A percentile compares a stretch with the other conserved stretches of the same genome.
These are phyloP conservation scores for Astrephomene gubernaculifera DNA, from an alignment of 139 green algal species.

Conservation along the genomic window DNA sequence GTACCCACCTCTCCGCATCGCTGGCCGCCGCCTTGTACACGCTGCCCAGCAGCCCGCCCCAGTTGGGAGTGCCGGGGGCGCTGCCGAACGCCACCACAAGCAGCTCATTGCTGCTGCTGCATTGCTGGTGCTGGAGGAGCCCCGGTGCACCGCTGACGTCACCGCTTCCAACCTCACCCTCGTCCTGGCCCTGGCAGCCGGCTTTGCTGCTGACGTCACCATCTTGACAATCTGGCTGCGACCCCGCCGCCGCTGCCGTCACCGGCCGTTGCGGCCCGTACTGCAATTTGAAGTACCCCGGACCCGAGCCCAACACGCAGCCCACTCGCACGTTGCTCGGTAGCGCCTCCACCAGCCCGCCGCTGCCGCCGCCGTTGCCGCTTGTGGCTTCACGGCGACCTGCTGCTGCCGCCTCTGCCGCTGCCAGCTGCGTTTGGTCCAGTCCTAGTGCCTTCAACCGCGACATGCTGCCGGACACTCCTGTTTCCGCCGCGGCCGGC, in stretches of 20 bases:
- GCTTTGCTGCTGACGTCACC: no score
- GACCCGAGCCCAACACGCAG: slow-evolving; percentile 44
- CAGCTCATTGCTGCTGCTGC: slow-evolving; percentile 52
- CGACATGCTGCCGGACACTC: slow-evolving; percentile 6
- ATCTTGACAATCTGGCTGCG: no score
- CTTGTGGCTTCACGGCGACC: slow-evolving; percentile 9
- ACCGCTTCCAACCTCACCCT: not conserved
- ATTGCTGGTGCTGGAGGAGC: slow-evolving; percentile 62
- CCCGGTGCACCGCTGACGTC: not conserved
- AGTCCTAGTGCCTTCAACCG: slow-evolving; percentile 62
- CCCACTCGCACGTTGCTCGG: slow-evolving; percentile 14
- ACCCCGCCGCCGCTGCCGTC: slow-evolving; percentile 31
- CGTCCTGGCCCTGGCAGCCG: no score
- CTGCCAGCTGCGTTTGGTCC: slow-evolving; percentile 56
- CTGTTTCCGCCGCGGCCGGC: no score
- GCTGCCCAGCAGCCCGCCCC: slow-evolving; percentile 82
- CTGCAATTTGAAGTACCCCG: slow-evolving; percentile 90
- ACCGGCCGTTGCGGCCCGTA: slow-evolving; percentile 24
- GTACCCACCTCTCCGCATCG: slow-evolving; percentile 8
- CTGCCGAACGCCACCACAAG: slow-evolving; percentile 94
- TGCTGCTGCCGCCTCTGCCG: not conserved
- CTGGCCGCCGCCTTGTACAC: slow-evolving; percentile 53
- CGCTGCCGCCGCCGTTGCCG: slow-evolving; percentile 11
- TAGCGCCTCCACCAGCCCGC: not conserved
- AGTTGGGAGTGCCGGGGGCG: slow-evolving; percentile 95